Evolutionary conservation across 192 early-diverging fungal genomes (phyloP).

Genomic region (Gorgonomyces haynaldii): DNA sequence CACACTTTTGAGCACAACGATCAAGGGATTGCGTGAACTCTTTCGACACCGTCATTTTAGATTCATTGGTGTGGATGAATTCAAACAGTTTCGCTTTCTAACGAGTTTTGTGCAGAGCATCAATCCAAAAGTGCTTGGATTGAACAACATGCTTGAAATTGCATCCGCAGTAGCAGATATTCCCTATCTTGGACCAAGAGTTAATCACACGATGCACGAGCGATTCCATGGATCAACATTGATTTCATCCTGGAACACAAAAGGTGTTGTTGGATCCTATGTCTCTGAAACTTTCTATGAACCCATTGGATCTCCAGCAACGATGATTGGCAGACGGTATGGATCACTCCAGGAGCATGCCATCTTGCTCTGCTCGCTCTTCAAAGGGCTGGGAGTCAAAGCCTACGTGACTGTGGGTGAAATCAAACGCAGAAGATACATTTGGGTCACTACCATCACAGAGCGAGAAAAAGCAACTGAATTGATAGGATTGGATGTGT

Average conservation of each 20-base stretch:
- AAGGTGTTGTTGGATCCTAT: background rate
- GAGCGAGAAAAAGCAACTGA: background rate
- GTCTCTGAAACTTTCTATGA: constrained; percentile 12
- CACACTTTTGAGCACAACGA: background rate
- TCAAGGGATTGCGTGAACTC: constrained; percentile 6
- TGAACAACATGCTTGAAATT: background rate
- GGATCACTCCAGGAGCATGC: constrained; percentile 24
- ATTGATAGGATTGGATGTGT: background rate
- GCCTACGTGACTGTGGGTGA: constrained; percentile 27
- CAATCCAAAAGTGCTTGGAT: background rate
- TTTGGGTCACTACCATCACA: constrained; percentile 30
- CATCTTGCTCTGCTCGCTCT: constrained; percentile 17
- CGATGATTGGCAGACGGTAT: constrained; percentile 12
- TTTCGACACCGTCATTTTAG: constrained; percentile 22
- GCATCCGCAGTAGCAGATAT: constrained; percentile 20
- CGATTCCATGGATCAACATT: no score
- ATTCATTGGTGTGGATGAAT: constrained; percentile 20
- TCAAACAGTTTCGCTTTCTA: constrained; percentile 21
- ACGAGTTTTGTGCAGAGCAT: constrained; percentile 16
- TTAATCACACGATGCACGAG: no score
- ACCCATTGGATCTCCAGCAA: constrained; percentile 17
- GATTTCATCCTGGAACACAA: constrained; percentile 10
- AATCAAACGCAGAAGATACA: constrained; percentile 20
- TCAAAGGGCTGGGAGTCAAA: constrained; percentile 19
- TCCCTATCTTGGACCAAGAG: no score